Base-by-base conservation (phyloP, 2,329 filamentous ascomycete species). In the Diaporthe vexans region DNA sequence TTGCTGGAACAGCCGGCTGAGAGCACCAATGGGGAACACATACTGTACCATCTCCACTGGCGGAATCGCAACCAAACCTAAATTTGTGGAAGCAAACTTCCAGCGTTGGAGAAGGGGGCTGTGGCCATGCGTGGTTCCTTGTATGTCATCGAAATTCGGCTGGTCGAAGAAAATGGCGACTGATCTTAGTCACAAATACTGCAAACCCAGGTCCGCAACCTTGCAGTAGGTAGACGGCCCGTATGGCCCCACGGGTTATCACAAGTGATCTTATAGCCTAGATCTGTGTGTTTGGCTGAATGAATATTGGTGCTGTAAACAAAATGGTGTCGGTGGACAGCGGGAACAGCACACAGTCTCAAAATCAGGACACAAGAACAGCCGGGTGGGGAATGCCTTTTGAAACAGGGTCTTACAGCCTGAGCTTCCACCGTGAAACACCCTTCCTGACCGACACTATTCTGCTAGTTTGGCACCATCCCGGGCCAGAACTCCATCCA, bases 401-500 rank as follows among this genome's bases (percentile, higher is more conserved):
- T 29, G 33, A 37, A 40, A 40, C 19, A 68, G 48, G 48, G 37
- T 54, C 63, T 40, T 21, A 21, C 21, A 68, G 54, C 33, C 48
- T 40, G n/a, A 17, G 24, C 63, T 24, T 40, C 24, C 48, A 11
- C 40, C 52, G n/a, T 29, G 21, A 8, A 40, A 9, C 33, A 48
- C 19, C 52, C 52, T 54, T 40, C 33, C 63, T 17, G 10, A 35
- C 35, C 24, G 29, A 26, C 29, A 19, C 46, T n/a, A 5, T 7
- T 52, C 13, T 26, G 21, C 33, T 37, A 29, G 15, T 37, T 37
- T 40, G 29, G 13, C 46, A 21, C n/a, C 40, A 15, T 3, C n/a
- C 33, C 26, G 17, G 24, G n/a, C 56, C 57, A 21, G 46, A 61
- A 63, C n/a, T 24, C 57, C 70, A 33, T 63, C 29, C 33, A 29